A percentile compares a stretch with the other conserved stretches of the same genome.
These are phyloP conservation scores for Luvunga scandens DNA, from an alignment of 345 rosid species.

Conservation along the genomic window DNA sequence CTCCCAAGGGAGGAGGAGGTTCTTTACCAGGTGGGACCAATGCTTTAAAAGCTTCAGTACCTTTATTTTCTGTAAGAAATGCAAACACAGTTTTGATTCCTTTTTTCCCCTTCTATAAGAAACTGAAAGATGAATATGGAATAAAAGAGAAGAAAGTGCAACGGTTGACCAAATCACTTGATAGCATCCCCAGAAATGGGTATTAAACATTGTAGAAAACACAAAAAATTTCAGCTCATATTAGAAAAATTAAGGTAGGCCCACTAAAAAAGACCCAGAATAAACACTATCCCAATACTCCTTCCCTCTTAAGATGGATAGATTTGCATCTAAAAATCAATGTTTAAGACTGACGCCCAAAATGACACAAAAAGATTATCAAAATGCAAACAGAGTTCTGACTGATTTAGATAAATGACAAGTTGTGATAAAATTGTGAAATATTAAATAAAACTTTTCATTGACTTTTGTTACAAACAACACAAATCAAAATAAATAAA, in stretches of 20 bases:
- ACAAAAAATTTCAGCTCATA: neutral
- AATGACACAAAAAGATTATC: neutral
- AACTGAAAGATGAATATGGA: neutral
- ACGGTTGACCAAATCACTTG: neutral
- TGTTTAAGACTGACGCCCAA: neutral
- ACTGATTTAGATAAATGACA: neutral
- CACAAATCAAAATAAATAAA: too few species aligned
- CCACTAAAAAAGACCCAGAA: neutral
- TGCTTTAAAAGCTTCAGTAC: conserved; percentile 53
- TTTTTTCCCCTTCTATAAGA: neutral
- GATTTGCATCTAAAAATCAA: neutral
- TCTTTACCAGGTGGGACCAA: conserved; percentile 74
- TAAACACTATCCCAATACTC: neutral
- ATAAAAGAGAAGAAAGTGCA: neutral
- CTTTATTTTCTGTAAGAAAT: conserved; percentile 52
- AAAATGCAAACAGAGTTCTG: neutral
- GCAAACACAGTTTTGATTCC: neutral
- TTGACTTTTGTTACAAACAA: too few species aligned
- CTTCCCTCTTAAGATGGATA: neutral
- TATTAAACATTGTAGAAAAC: neutral
- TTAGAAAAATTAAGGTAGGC: neutral
- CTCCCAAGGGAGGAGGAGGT: conserved; percentile 63
- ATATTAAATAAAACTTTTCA: neutral
- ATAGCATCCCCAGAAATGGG: neutral
- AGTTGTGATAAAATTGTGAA: neutral